Base-by-base conservation (phyloP, 2,329 filamentous ascomycete genomes). In the Fusarium duplospermum region DNA sequence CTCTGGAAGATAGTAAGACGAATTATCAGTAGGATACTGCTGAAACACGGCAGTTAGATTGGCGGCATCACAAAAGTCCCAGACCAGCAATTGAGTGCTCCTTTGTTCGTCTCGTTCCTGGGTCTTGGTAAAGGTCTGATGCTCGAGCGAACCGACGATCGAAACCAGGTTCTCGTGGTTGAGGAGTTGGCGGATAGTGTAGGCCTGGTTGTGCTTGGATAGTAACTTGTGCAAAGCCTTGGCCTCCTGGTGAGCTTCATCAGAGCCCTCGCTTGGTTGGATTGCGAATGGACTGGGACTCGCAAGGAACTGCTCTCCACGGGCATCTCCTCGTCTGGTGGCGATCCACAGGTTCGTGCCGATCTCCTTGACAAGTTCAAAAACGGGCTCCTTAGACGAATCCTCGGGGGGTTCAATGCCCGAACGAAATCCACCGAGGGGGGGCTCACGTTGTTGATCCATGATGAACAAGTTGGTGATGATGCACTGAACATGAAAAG, bases 11-110 rank as follows among this genome's bases (percentile, higher is more conserved):
- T 86, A 87, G 14, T 76, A 78, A 6, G 64, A 45, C 7, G 71
- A 18, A 33, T 69, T 33, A 3, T 64, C 67, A 18, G 74, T 69
- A 6, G 69, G 73, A 29, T 80, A 71, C 18, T 80, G 75, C 3
- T 80, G 54, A 24, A 88, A 80, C 13, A 89, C 72, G 33, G 82
- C 82, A 27, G 82, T 81, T 38, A 90, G 83, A 45, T 82, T 86
- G 36, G 87, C 87, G 6, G 85, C 87, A 67, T 89, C 85, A 80
- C 87, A 89, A 64, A 83, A 86, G 77, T 90, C 88, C 84, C 84
- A 89, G 24, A 89, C 79, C 18, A 87, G 77, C 68, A 84, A 80
- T 56, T 81, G 71, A 4, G 52, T 40, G 6, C 38, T 58, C 18
- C 80, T 80, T 67, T 24, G 56, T 35, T 56, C 72, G 56, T 66